Conservation (phyloP, 2,329 filamentous ascomycete genomes). For the Neonectria ditissima region DNA sequence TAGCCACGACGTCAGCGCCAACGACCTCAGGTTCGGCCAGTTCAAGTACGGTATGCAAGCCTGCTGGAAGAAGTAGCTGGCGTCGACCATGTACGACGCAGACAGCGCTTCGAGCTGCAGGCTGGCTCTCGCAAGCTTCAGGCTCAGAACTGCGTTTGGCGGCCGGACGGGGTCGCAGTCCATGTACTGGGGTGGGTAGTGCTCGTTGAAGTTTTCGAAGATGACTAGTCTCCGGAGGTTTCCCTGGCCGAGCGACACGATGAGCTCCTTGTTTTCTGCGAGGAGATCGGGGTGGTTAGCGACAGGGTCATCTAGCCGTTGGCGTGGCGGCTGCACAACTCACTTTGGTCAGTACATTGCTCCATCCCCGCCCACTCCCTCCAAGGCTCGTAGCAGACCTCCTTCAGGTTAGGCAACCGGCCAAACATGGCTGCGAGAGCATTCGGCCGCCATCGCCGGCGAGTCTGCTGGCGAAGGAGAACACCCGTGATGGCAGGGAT, state of each 20-base stretch:
- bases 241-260: no score
- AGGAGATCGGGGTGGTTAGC: no score
- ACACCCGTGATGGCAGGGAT: conserved; percentile 49
- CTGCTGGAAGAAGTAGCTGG: conserved; percentile 46
- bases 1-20: conserved; percentile 48
- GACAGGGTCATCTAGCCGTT: no score
- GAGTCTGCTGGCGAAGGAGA: conserved; percentile 53
- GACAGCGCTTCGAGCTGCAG: conserved; percentile 45
- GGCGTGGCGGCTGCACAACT: conserved; percentile 35
- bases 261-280: no score
- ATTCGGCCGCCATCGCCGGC: conserved; percentile 49
- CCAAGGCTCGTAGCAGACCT: conserved; percentile 56
- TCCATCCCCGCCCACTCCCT: conserved; percentile 45
- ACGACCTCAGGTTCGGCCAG: conserved; percentile 48
- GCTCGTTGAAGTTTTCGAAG: no score
- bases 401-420: conserved; percentile 50
- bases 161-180: conserved; percentile 29
- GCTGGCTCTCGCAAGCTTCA: conserved; percentile 46
- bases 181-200: no score
- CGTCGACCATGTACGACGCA: conserved; percentile 49
- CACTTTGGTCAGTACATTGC: conserved; percentile 43
- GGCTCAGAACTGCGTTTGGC: conserved; percentile 42
- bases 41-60: conserved; percentile 38
- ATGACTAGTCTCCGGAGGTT: no score
- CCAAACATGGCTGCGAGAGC: conserved; percentile 49